Percentiles rank a stretch among this genome's conserved stretches.
These are phyloP conservation scores for Nelumbo lutea DNA, from an alignment of 164 flowering plant genomes.

Conservation along the genomic window DNA sequence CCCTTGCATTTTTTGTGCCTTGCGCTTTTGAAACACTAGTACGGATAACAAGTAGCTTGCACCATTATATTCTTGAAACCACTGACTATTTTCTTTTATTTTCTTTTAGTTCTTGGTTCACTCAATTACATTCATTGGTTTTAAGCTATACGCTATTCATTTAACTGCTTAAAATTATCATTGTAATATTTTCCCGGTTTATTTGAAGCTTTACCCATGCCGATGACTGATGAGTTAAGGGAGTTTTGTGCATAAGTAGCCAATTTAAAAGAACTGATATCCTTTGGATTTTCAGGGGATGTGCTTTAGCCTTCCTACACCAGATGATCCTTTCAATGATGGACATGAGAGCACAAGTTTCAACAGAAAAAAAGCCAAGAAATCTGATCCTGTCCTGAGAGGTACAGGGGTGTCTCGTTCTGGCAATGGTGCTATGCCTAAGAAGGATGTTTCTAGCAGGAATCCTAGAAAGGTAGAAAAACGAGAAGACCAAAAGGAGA, in stretches of 20 bases:
- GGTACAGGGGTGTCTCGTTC: conserved; percentile 12
- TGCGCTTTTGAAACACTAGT: too few species aligned
- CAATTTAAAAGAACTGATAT: neutral
- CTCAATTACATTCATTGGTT: too few species aligned
- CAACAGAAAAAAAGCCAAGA: conserved; percentile 20
- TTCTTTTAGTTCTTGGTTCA: too few species aligned
- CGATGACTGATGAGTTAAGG: neutral
- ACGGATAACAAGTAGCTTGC: too few species aligned
- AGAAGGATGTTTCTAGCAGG: conserved; percentile 9
- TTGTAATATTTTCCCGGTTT: neutral
- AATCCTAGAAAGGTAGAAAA: conserved; percentile 6
- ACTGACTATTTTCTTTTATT: too few species aligned
- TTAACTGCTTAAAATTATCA: too few species aligned
- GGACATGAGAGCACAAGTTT: conserved; percentile 29
- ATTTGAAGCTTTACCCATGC: neutral
- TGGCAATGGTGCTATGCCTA: conserved; percentile 11
- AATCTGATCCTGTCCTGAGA: conserved; percentile 11
- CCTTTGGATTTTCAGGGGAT: conserved; percentile 55
- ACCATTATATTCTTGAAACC: too few species aligned
- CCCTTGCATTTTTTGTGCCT: too few species aligned
- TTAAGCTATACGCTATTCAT: too few species aligned
- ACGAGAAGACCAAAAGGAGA: conserved; percentile 13
- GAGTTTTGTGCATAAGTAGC: neutral
- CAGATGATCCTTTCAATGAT: conserved; percentile 91
- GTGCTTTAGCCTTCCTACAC: conserved; percentile 92